Evolutionary conservation across 441 rosid genomes (phyloP), one percentile per base, ranked within the genome.

Genomic region (Pelargonium australe): DNA sequence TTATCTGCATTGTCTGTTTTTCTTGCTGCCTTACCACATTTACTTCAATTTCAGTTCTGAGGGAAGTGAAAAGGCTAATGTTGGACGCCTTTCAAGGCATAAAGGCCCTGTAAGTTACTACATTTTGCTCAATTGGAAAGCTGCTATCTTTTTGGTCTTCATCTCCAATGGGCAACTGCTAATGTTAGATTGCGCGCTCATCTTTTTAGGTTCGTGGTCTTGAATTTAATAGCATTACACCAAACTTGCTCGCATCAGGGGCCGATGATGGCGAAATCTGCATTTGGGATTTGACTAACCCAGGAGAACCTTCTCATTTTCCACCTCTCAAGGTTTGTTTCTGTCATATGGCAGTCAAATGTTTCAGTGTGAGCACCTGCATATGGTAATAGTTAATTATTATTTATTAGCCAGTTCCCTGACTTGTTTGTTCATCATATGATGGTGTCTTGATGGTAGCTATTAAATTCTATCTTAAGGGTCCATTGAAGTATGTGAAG

Each of bases 241-340:
- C 99, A 34, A 85, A 90, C 74, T 82, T 88, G 72, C 90, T 95
- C 76, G 99, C 98, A 67, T 92, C 99, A 71, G 99, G 98, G 45
- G 98, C 97, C 58, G 98, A 92, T 75, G 98, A 89, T 81, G 96
- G 97, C 73, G 98, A 95, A 86, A 87, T 91, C 68, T 89, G 89
- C 84, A 89, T 95, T 47, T 95, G 99, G 99, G 97, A 95, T 84
- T 74, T 95, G 78, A 74, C 90, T 61, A 76, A 79, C 70, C 99
- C 99, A 62, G 66, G 85, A 14, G 89, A 85, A 78, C 95, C 97
- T 77, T 75, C 92, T 70, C 94, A 85, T 83, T 90, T 82, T 73
- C 98, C 99, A 1, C 88, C 92, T 51, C 90, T 90, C 51, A 90
- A 80, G 97, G 98, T 88, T 80, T 40, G 69, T 49, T 44, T 31